Base-by-base conservation (phyloP, 805 yeast species). In the Helenozyma rhizophorensis region DNA sequence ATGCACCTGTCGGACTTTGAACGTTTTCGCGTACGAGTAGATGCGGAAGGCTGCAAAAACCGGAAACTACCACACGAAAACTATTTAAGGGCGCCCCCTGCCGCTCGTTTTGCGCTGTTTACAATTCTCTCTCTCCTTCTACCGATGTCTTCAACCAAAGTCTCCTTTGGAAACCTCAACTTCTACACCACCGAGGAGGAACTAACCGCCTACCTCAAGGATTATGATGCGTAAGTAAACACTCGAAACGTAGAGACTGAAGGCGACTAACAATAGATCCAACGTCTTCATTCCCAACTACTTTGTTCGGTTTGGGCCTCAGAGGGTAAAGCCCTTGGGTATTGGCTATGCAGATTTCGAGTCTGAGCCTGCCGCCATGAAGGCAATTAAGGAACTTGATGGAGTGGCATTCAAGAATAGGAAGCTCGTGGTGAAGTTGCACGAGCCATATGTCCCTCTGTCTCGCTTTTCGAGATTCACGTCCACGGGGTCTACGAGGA, bases 111-210 rank as follows among this genome's bases (percentile, higher is more conserved):
- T n/a, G n/a, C n/a, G n/a, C n/a, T n/a, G n/a, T n/a, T n/a, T n/a
- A n/a, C n/a, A n/a, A n/a, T n/a, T n/a, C n/a, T n/a, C 19, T 6
- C 19, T 17, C 7, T 17, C 19, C 7, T 8, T 6, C 7, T 17
- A 5, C 8, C 25, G 14, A 30, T 24, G 28, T 19, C 24, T 36
- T 36, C 39, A 32, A 33, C 28, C 33, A 40, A 43, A 37, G 63
- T 79, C 21, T 73, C 72, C 41, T 58, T 80, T 35, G 70, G 73
- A 36, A 80, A 80, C 51, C 62, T 80, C 35, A 68, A 70, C 36
- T 74, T 59, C 51, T 48, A 58, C 11, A 64, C 80, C 9, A 65
- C 75, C n/a, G 81, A 75, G 46, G 65, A 60, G 4, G 80, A 76
- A 27, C 59, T 80, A 25, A 52, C 49, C 23, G 68, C 60, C 10